Evolutionary conservation across 495 filamentous ascomycete genomes (phyloP).

Genomic region (Trichoderma parareesei): DNA sequence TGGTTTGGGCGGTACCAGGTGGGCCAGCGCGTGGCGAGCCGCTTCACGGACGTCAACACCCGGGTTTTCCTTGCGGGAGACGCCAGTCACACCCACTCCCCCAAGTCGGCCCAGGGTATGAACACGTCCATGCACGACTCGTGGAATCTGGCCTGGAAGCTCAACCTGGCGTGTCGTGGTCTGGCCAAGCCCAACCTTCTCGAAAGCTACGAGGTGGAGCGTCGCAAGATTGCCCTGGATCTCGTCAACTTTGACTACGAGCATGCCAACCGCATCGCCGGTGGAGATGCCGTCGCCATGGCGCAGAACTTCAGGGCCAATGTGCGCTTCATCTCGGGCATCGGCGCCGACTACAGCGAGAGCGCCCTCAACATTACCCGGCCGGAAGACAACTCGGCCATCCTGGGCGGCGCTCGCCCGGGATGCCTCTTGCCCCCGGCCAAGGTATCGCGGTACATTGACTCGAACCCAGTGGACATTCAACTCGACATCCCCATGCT

Average conservation of each 20-base stretch:
- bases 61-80: conserved; percentile 67
- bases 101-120: conserved; percentile 74
- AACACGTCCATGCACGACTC: conserved; percentile 71
- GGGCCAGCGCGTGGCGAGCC: conserved; percentile 54
- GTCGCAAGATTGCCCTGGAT: conserved; percentile 52
- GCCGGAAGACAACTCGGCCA: conserved; percentile 23
- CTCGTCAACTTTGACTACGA: conserved; percentile 61
- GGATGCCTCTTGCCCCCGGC: conserved; percentile 55
- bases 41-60: conserved; percentile 45
- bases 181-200: conserved; percentile 45
- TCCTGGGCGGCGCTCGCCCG: conserved; percentile 41
- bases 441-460: conserved; percentile 58
- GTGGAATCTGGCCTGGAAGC: conserved; percentile 72
- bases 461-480: conserved; percentile 62
- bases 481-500: conserved; percentile 65
- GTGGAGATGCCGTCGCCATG: conserved; percentile 46
- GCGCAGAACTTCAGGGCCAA: conserved; percentile 57
- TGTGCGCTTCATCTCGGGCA: conserved; percentile 58
- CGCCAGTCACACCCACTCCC: conserved; percentile 66
- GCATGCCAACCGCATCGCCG: conserved; percentile 50
- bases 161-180: conserved; percentile 53
- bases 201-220: conserved; percentile 57
- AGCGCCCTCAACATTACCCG: conserved; percentile 47
- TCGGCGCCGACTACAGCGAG: conserved; percentile 53
- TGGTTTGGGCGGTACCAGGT: conserved; percentile 58